These are phyloP conservation scores for Achaetomiella virescens DNA, from an alignment of 495 filamentous ascomycete species.

Conservation along the genomic window DNA sequence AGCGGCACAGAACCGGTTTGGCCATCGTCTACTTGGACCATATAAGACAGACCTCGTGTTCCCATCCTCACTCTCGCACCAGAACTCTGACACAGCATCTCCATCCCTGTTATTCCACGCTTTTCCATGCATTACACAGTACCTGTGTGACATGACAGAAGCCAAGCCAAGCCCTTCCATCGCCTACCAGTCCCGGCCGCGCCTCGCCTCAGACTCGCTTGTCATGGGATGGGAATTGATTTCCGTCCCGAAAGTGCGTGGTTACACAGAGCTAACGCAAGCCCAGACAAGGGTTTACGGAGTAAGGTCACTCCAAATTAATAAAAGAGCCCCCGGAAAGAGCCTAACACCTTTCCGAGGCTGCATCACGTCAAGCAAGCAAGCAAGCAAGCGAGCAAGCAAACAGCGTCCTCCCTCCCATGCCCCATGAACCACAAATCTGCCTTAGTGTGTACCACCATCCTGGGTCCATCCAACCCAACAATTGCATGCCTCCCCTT, in stretches of 20 bases:
- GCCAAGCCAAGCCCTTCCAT: neutral
- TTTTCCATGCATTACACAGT: neutral
- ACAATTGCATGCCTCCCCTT: no score
- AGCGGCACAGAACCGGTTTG: no score
- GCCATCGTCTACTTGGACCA: no score
- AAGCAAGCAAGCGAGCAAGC: neutral
- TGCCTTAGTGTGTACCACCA: neutral
- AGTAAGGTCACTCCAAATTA: no score
- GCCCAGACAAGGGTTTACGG: neutral
- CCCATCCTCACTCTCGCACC: neutral
- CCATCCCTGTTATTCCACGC: no score
- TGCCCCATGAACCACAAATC: no score
- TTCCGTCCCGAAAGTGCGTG: slow-evolving; percentile 5
- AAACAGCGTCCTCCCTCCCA: neutral
- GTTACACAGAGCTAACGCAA: slow-evolving; percentile 13
- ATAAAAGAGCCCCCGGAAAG: no score
- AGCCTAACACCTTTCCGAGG: no score
- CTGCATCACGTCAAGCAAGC: no score
- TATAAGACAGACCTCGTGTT: no score
- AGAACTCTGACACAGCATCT: neutral
- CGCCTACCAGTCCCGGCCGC: neutral
- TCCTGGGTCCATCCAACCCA: no score
- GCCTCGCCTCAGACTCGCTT: neutral
- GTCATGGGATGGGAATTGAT: neutral
- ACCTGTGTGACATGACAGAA: neutral